A percentile compares a stretch with the other conserved stretches of the same genome.
These are phyloP conservation scores for Atkinsonella texensis DNA, from an alignment of 2,329 filamentous ascomycete species.

Conservation along the genomic window DNA sequence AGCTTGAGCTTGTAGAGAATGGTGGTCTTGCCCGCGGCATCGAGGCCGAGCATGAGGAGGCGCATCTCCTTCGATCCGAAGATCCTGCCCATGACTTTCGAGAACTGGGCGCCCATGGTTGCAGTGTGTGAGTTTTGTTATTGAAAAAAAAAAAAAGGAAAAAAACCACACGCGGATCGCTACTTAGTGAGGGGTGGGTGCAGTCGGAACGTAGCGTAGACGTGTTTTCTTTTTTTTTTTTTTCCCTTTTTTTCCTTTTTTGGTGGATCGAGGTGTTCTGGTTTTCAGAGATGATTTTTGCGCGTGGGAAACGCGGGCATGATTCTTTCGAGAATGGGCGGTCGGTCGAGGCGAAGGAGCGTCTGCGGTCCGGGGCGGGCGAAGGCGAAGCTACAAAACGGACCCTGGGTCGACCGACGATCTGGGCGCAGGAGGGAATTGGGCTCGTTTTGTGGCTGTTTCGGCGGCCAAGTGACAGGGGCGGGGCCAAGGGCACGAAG, in stretches of 20 bases:
- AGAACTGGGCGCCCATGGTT: conserved; percentile 79
- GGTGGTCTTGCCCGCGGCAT: conserved; percentile 97
- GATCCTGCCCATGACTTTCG: conserved; percentile 96
- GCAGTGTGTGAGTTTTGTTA: too few species aligned
- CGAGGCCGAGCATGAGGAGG: conserved; percentile 92
- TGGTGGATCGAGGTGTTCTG: not conserved
- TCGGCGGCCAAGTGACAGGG: too few species aligned
- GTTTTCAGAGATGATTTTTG: not conserved
- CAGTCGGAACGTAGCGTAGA: not conserved
- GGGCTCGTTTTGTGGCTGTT: too few species aligned
- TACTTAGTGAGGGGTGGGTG: too few species aligned
- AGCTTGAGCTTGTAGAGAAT: conserved; percentile 99
- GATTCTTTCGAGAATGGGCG: not conserved
- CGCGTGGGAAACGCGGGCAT: not conserved
- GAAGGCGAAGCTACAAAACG: too few species aligned
- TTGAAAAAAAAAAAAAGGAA: too few species aligned
- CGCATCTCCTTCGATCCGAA: conserved; percentile 99
- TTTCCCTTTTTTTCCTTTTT: not conserved
- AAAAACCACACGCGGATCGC: too few species aligned
- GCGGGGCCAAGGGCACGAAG: too few species aligned
- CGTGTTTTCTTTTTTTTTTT: not conserved
- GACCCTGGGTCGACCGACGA: too few species aligned
- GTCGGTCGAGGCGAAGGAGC: not conserved
- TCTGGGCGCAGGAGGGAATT: too few species aligned
- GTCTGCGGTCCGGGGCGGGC: not conserved